phyloP scores from a whole-genome alignment of 768 basidiomycete species.

The Kwoniella sp. region DNA sequence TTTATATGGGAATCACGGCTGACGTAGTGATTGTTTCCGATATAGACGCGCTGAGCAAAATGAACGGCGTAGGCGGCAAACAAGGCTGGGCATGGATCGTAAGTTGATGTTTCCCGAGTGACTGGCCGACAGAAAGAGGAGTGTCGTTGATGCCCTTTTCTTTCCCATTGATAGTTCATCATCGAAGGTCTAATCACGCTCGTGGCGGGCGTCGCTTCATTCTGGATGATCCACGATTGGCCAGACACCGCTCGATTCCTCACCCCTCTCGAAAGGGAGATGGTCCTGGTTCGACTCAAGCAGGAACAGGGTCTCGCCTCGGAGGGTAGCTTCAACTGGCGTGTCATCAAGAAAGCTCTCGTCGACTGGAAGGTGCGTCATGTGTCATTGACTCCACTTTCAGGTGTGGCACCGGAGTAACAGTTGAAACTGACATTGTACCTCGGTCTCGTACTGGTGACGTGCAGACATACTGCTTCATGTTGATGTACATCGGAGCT shows the following conservation, averaged over 20 bases:
- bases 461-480: slow-evolving; percentile 51
- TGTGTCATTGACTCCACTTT: too few species aligned
- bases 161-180: too few species aligned
- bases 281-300: slow-evolving; percentile 57
- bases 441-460: background rate
- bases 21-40: slow-evolving; percentile 7
- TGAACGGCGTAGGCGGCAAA: slow-evolving; percentile 54
- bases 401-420: too few species aligned
- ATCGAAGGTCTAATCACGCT: slow-evolving; percentile 57
- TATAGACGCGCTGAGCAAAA: slow-evolving; percentile 35
- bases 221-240: slow-evolving; percentile 61
- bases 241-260: slow-evolving; percentile 61
- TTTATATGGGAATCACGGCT: too few species aligned
- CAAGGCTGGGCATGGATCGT: slow-evolving; percentile 55
- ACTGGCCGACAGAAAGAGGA: too few species aligned
- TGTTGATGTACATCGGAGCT: slow-evolving; percentile 63
- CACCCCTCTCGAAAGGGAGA: slow-evolving; percentile 58
- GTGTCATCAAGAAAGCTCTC: slow-evolving; percentile 54
- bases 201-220: slow-evolving; percentile 45
- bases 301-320: slow-evolving; percentile 57
- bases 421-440: too few species aligned
- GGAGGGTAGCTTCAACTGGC: slow-evolving; percentile 57
- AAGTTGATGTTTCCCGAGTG: slow-evolving; percentile 9
- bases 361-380: slow-evolving; percentile 49
- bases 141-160: slow-evolving; percentile 8